These are phyloP conservation scores for Tephrocybe sp. DNA, from an alignment of 768 basidiomycete species.

Conservation along the genomic window DNA sequence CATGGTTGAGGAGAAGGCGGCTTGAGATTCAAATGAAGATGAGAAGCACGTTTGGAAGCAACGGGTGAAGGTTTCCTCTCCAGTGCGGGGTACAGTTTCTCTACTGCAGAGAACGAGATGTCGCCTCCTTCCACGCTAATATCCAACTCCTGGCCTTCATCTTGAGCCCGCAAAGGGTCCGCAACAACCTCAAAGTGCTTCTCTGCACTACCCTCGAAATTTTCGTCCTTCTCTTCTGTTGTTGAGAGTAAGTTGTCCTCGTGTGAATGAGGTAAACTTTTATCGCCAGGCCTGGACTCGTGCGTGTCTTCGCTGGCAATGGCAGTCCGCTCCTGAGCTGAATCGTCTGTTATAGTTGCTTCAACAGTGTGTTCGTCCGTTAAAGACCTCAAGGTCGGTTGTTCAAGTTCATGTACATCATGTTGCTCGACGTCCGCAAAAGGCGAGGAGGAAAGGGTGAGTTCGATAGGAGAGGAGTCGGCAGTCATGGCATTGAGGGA, in stretches of 20 bases:
- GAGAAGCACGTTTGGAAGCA: slow-evolving; percentile 35
- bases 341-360: slow-evolving; percentile 3
- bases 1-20: slow-evolving; percentile 63
- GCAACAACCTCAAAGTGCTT: slow-evolving; percentile 5
- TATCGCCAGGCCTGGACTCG: slow-evolving; percentile 1
- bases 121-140: slow-evolving; percentile 24
- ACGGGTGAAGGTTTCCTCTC: slow-evolving; percentile 28
- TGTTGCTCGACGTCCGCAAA: slow-evolving; percentile 1
- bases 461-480: slow-evolving; percentile 9
- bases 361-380: background rate
- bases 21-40: slow-evolving; percentile 51
- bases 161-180: slow-evolving; percentile 11
- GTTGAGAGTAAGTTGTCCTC: background rate
- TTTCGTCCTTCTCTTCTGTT: background rate
- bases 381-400: background rate
- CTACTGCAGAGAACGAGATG: slow-evolving; percentile 26
- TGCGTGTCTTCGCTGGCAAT: slow-evolving; percentile 20
- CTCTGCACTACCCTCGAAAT: background rate
- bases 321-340: slow-evolving; percentile 25
- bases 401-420: background rate
- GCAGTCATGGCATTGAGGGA: slow-evolving; percentile 27
- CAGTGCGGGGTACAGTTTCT: slow-evolving; percentile 22
- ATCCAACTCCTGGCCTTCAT: slow-evolving; percentile 14
- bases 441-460: background rate
- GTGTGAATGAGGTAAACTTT: background rate